These are phyloP conservation scores for Verbascum thapsus DNA, from an alignment of 257 asterid species.

Conservation along the genomic window DNA sequence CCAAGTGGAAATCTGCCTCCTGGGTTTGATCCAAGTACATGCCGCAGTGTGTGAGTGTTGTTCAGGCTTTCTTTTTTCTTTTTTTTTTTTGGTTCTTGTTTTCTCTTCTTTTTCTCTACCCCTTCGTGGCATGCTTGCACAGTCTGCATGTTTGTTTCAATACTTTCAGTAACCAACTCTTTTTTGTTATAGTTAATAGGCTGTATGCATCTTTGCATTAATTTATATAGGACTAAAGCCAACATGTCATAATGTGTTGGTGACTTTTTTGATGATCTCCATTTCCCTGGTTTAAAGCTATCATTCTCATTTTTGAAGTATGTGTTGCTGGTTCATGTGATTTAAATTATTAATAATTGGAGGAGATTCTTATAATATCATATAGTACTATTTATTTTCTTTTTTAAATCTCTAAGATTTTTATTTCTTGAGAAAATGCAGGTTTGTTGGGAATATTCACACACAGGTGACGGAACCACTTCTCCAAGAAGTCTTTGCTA, in stretches of 20 bases:
- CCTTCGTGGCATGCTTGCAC: constrained; percentile 22
- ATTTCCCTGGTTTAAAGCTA: not conserved
- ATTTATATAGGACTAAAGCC: not conserved
- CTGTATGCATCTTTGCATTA: constrained; percentile 18
- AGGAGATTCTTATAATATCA: constrained; percentile 28
- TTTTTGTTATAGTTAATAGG: constrained; percentile 9
- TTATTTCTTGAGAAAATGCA: constrained; percentile 62
- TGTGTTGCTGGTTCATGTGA: constrained; percentile 21
- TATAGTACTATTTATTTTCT: constrained; percentile 26
- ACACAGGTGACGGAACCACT: constrained; percentile 87
- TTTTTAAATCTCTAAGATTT: constrained; percentile 33
- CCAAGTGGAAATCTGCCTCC: constrained; percentile 99
- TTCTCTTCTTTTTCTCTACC: constrained; percentile 11
- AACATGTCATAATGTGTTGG: not conserved
- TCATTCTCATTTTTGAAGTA: constrained; percentile 12
- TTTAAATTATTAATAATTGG: constrained; percentile 28
- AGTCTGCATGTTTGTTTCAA: constrained; percentile 23
- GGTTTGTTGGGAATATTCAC: constrained; percentile 89
- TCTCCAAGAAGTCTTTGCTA: constrained; percentile 85
- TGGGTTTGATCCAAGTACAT: constrained; percentile 97
- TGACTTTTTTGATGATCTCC: constrained; percentile 20
- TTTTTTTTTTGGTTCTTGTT: not conserved
- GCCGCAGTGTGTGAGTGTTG: constrained; percentile 99
- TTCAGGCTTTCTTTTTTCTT: constrained; percentile 29
- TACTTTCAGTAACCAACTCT: not conserved